phyloP scores from a whole-genome alignment of 2,329 filamentous ascomycete genomes.

The Exophiala dermatitidis region DNA sequence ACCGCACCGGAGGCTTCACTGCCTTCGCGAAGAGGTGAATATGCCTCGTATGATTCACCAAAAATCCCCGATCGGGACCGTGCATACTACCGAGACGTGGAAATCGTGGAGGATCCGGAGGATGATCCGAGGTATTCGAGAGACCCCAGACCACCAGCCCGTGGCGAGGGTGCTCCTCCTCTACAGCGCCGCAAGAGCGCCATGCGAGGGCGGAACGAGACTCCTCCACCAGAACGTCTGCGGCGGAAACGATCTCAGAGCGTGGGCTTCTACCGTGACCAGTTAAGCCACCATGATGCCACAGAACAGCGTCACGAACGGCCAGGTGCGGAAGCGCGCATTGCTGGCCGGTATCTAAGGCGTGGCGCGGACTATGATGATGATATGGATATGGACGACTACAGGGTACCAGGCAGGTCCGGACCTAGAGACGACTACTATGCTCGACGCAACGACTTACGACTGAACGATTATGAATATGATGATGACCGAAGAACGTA shows the following conservation, averaged over 20 bases:
- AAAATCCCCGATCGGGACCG: neutral
- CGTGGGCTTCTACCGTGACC: conserved; percentile 20
- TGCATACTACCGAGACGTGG: conserved; percentile 15
- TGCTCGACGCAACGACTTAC: conserved; percentile 26
- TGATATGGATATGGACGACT: conserved; percentile 7
- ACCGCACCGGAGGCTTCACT: neutral
- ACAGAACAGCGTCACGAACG: conserved; percentile 22
- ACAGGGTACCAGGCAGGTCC: conserved; percentile 26
- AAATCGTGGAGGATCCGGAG: conserved; percentile 20
- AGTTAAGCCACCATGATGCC: conserved; percentile 21
- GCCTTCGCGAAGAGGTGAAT: conserved; percentile 7
- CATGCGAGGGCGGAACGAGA: conserved; percentile 17
- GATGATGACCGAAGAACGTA: conserved; percentile 27
- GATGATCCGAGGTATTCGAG: conserved; percentile 12
- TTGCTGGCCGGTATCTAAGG: conserved; percentile 20
- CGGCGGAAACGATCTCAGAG: conserved; percentile 12
- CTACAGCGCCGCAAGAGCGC: conserved; percentile 8
- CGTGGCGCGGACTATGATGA: conserved; percentile 9
- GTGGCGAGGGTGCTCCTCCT: conserved; percentile 9
- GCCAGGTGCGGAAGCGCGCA: conserved; percentile 22
- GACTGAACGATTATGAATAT: conserved; percentile 23
- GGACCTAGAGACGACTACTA: conserved; percentile 30
- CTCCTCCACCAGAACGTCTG: conserved; percentile 6
- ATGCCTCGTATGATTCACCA: conserved; percentile 9
- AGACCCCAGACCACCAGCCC: conserved; percentile 5